Evolutionary conservation across 2,329 filamentous ascomycete species (phyloP), one percentile per base, ranked within the genome.

Genomic region (Ceratocystiopsis minuta): DNA sequence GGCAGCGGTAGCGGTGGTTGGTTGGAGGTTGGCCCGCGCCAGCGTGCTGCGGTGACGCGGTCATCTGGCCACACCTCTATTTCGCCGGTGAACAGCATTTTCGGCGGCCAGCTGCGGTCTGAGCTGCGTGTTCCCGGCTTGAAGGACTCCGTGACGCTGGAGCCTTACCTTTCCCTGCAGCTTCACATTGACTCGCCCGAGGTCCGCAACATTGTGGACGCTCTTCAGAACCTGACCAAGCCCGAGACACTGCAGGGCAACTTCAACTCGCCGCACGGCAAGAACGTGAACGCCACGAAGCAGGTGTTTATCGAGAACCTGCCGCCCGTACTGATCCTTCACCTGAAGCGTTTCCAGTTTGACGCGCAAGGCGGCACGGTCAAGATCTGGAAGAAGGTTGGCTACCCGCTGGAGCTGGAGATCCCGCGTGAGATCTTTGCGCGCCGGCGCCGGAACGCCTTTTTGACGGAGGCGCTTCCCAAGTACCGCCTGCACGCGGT

Each of bases 371-470:
- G 79, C 7, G 86, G 86, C 18, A 93, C 86, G 0, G 80, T 94
- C 54, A 98, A 98, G 67, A 93, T 96, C 49, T 95, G 88, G 84
- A 98, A 96, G 66, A 93, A 88, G 64, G 70, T 98, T 45, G 88
- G 86, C 16, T 98, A 98, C 54, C 90, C 90, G 0, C 66, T 98
- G 24, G 87, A 96, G 54, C 68, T 98, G 40, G 88, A 96, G 56
- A 85, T 98, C 48, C 90, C 90, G 0, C 80, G 79, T 44, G 88
- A 96, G 55, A 80, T 85, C 11, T 80, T 98, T 53, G 80, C 86
- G 12, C 75, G 79, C 28, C 73, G 80, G 53, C 80, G 78, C 56
- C 75, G 80, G 41, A 76, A 75, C 50, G 68, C 69, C 37, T 65
- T 82, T 48, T 65, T 70, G 20, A 65, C 73, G 15, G 75, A 79